Evolutionary conservation across 306 rosid species (phyloP), one percentile per base, ranked within the genome.

Genomic region (Prunus kanzakura): DNA sequence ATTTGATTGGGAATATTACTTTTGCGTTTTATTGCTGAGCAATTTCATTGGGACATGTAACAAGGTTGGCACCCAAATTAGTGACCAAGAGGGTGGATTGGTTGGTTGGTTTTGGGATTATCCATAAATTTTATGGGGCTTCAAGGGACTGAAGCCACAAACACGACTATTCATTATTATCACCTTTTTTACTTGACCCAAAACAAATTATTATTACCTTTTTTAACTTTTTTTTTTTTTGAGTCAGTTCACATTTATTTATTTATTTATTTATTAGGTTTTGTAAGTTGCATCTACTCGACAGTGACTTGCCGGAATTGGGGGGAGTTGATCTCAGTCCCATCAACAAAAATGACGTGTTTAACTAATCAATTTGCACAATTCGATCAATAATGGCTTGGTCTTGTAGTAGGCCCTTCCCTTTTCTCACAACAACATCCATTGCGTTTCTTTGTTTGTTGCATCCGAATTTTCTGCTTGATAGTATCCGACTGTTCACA

Each of bases 11-110:
- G 27, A 45, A 15, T 1, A 16, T 23, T 25, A 25, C 3, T 11
- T 45, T 19, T 18, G 5, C 49, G 15, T 32, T 35, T 60, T 1
- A 11, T 25, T 60, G 57, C 35, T 25, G 46, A 27, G 29, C 68
- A 73, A 61, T 47, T 25, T 46, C 78, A 64, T 51, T 25, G 47
- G 67, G 77, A 78, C 60, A 2, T 51, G 3, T 54, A 27, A 71
- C 64, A 1, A 45, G n/a, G n/a, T 25, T 35, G 23, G 29, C 50
- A 1, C 50, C 38, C 52, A 18, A 50, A 4, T 51, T 1, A 73
- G 22, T 3, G 56, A 73, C n/a, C 29, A 13, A 7, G 43, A 57
- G 16, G 46, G 0, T 20, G 13, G 16, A 57, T 74, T 47, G 6
- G 45, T 25, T 25, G 27, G 2, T 27, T 73, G 30, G 46, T 19